Percentiles rank a stretch among this genome's conserved stretches.
phyloP scores from a whole-genome alignment of 2,329 filamentous ascomycete genomes.

The Corinectria fuckeliana region DNA sequence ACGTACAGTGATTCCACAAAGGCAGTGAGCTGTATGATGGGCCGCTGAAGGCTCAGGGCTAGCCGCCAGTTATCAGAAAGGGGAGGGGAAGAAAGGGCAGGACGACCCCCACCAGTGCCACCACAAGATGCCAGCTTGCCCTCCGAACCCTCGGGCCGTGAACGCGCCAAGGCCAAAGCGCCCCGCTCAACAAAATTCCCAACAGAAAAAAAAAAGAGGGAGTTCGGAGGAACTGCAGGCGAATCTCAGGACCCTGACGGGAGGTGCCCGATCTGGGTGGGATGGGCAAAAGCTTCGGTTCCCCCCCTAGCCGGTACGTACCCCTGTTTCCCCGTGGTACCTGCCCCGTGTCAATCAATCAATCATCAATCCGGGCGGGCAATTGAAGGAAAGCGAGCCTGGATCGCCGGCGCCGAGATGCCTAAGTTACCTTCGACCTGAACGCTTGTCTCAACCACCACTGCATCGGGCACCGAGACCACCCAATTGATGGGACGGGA shows the following conservation, averaged over 20 bases:
- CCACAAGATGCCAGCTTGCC: too few relatives aligned
- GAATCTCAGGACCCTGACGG: conserved; percentile 18
- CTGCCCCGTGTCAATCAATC: too few relatives aligned
- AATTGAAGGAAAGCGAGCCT: too few relatives aligned
- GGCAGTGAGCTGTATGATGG: background rate
- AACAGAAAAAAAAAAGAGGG: conserved; percentile 41
- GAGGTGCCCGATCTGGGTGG: conserved; percentile 13
- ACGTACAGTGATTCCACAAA: background rate
- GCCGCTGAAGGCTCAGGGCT: background rate
- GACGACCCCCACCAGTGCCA: conserved; percentile 3
- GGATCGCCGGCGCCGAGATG: background rate
- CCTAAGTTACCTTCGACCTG: background rate
- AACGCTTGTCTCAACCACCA: conserved; percentile 5
- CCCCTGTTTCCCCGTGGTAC: background rate
- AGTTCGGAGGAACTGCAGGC: conserved; percentile 19
- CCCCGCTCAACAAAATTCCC: conserved; percentile 46
- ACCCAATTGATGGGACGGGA: background rate
- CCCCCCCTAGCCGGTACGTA: conserved; percentile 9
- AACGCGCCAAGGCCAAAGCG: conserved; percentile 30
- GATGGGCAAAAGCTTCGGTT: background rate
- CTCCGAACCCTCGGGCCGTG: conserved; percentile 27
- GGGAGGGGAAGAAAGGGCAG: background rate
- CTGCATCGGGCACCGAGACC: background rate
- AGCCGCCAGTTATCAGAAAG: background rate
- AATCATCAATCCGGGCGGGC: background rate